These are phyloP conservation scores for Penicillium mononematosum DNA, from an alignment of 495 filamentous ascomycete species.

Conservation along the genomic window DNA sequence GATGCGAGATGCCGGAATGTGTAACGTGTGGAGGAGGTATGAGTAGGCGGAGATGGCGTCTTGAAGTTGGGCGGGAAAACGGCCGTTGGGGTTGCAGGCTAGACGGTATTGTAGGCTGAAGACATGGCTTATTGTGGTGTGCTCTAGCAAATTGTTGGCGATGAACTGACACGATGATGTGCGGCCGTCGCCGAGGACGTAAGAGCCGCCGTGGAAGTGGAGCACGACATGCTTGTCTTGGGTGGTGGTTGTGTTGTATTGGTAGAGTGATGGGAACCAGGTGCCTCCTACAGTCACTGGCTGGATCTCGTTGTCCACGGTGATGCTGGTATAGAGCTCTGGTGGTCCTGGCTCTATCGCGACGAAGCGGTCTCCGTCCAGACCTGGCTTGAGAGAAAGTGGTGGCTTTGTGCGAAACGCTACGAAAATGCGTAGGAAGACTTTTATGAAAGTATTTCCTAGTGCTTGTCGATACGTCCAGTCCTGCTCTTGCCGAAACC, in stretches of 20 bases:
- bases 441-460: slow-evolving; percentile 14
- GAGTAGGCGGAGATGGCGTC: slow-evolving; percentile 44
- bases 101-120: slow-evolving; percentile 42
- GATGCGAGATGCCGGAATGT: slow-evolving; percentile 33
- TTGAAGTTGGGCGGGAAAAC: slow-evolving; percentile 47
- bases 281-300: slow-evolving; percentile 31
- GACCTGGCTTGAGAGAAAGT: slow-evolving; percentile 11
- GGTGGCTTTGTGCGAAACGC: slow-evolving; percentile 10
- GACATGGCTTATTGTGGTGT: slow-evolving; percentile 22
- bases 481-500: slow-evolving; percentile 21
- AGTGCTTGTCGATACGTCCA: slow-evolving; percentile 31
- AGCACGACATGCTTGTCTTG: slow-evolving; percentile 34
- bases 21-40: slow-evolving; percentile 32
- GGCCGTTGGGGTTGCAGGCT: slow-evolving; percentile 28
- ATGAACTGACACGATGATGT: slow-evolving; percentile 21
- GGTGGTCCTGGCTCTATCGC: slow-evolving; percentile 12
- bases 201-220: slow-evolving; percentile 54
- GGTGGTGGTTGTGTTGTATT: slow-evolving; percentile 3
- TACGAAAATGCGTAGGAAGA: slow-evolving; percentile 10
- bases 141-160: slow-evolving; percentile 27
- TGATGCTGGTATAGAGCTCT: slow-evolving; percentile 26
- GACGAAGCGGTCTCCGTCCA: slow-evolving; percentile 21
- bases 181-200: slow-evolving; percentile 31
- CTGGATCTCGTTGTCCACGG: slow-evolving; percentile 22
- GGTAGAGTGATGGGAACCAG: slow-evolving; percentile 34